phyloP scores from a whole-genome alignment of 345 rosid species.

The Eucalyptus sp. region DNA sequence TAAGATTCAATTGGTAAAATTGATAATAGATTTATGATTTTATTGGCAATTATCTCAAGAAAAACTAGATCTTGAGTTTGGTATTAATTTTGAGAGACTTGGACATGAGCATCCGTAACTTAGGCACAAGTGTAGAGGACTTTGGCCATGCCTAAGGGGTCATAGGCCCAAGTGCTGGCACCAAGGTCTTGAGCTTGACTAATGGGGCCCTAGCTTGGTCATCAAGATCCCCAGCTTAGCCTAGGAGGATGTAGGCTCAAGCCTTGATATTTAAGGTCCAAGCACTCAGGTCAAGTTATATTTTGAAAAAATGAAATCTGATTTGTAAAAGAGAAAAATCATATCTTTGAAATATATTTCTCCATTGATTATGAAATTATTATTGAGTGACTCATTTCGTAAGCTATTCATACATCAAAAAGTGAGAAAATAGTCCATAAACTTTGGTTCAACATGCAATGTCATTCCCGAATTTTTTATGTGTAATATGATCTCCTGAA shows the following conservation, averaged over 20 bases:
- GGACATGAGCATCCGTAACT: background rate
- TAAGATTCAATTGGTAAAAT: background rate
- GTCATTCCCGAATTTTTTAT: background rate
- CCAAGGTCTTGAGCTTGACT: rapidly evolving
- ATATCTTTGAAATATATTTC: background rate
- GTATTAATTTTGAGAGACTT: background rate
- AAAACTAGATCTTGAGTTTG: background rate
- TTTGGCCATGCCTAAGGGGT: background rate
- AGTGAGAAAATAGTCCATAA: background rate
- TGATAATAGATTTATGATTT: background rate
- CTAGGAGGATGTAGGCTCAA: background rate
- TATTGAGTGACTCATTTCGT: background rate
- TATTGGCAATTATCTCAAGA: rapidly evolving
- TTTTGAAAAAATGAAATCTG: background rate
- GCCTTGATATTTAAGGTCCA: background rate
- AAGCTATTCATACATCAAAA: background rate
- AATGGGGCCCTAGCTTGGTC: background rate
- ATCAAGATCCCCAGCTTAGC: background rate
- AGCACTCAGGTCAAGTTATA: background rate
- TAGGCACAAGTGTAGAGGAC: background rate
- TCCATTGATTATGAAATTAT: background rate
- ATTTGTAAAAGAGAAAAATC: background rate
- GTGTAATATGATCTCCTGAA: background rate
- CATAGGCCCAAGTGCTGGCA: background rate
- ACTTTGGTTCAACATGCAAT: background rate